Evolutionary conservation across 495 filamentous ascomycete genomes (phyloP).

Genomic region (Talaromyces adpressus): DNA sequence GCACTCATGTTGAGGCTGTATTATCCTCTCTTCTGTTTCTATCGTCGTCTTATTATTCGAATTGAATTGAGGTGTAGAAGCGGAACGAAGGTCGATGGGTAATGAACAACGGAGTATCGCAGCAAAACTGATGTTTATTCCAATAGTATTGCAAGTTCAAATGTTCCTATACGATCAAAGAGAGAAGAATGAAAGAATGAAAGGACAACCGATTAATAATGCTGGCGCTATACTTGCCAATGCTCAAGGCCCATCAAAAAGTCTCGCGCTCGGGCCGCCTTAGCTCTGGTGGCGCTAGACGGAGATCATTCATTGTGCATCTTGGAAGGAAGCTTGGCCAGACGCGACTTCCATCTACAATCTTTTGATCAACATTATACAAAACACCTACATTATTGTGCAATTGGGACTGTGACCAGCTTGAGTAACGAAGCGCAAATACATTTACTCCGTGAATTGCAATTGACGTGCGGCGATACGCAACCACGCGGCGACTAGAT

Average conservation of each 20-base stretch:
- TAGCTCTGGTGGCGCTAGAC: not conserved
- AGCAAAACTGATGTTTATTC: not conserved
- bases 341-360: not conserved
- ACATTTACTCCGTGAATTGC: not conserved
- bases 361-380: not conserved
- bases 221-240: not conserved
- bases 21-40: not conserved
- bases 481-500: not conserved
- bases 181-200: not conserved
- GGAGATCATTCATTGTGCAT: not conserved
- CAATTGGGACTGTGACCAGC: not conserved
- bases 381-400: not conserved
- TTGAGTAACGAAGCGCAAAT: too few relatives aligned
- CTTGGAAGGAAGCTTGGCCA: not conserved
- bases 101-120: not conserved
- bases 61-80: not conserved
- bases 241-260: not conserved
- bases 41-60: not conserved
- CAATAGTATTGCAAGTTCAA: not conserved
- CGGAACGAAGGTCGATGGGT: not conserved
- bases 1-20: not conserved
- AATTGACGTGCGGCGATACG: not conserved
- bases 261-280: constrained; percentile 1
- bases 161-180: not conserved
- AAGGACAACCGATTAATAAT: not conserved